Base-by-base conservation (phyloP, 2,329 filamentous ascomycete genomes). In the Fusarium globosum region DNA sequence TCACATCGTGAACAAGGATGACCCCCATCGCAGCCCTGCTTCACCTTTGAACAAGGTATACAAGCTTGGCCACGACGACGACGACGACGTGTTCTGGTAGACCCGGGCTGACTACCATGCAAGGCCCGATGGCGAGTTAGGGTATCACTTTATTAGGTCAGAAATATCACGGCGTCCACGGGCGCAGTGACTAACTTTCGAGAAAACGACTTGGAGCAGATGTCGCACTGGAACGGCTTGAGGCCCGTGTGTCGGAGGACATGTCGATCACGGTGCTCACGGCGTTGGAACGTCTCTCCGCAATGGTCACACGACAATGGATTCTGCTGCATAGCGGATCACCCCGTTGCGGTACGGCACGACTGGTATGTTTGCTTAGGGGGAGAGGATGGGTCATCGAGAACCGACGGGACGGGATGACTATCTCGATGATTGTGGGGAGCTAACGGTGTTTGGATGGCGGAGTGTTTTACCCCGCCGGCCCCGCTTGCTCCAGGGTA, bases 221-320 rank as follows among this genome's bases (percentile, higher is more conserved):
- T 26, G 10, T 43, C 13, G 2, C 61, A 64, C 6, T 26, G 56
- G 1, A 64, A 64, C 2, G 61, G 56, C 2, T 49, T 64, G 23
- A 41, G 38, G 13, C 56, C 61, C 0, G 61, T 61, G 2, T 64
- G 56, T 11, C 61, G 38, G 7, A 61, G 56, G 7, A 64, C 28
- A 21, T 64, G 61, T 10, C 56, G 38, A 61, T 64, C 56, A 2
- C 61, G 61, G 11, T 64, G 61, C 30, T 64, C 61, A 1, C 61
- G 38, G 4, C 61, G 61, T 4, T 64, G 56, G 1, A 64, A 64
- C 0, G 5, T 61, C 9, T 64, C 61, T 1, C 61, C 56, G 38
- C 61, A 64, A 15, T 61, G 30, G 0, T 43, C 23, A 1, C 43
- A 64, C 0, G 57, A 61, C 2, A 64, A 7, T 4, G 20, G 14